Base-by-base conservation (phyloP, 352 stramenopile species). In the Pythium insidiosum region DNA sequence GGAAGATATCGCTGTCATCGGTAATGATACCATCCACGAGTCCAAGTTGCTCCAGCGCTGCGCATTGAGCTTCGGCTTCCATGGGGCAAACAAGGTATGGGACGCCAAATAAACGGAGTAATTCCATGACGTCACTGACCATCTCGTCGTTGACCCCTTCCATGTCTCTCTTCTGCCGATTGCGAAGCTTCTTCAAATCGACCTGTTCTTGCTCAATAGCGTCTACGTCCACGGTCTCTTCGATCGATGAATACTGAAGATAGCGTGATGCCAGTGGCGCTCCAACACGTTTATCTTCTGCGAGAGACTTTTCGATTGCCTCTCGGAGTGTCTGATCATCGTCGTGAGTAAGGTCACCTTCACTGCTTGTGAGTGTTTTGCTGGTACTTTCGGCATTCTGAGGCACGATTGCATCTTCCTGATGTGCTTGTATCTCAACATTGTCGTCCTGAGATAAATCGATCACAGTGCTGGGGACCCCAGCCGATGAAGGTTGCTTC, bases 41-140 rank as follows among this genome's bases (percentile, higher is more conserved):
- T 5, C 95, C 94, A 34, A 95, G 66, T 45, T 94, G 67, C 60
- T 99, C 96, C 22, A 99, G 71, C 23, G 83, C 78, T 6, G 93
- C 95, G 66, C 96, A 99, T 63, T 99, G 96, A 4, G 96, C 96
- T 68, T 99, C 97, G 2, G 97, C 97, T 70, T 99, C 97, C 68
- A 97, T 98, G 1, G 97, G 97, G n/a, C 95, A 96, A 23, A 98
- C 90, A n/a, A 99, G 61, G 61, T 96, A 99, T 0, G 97, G 97
- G 15, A 99, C 87, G 3, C 96, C 97, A 74, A 99, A 99, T 3
- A 99, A 62, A n/a, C 68, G 75, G 15, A 99, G 58, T 11, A 99
- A 63, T 5, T 94, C 69, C 71, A 99, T 97, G 4, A 99, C 88
- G 41, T 99, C 95, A 33, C 92, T 70, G 31, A 96, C 89, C 95